Conservation (phyloP, 768 basidiomycete genomes). For the Tylopilus vinaceipallidus region DNA sequence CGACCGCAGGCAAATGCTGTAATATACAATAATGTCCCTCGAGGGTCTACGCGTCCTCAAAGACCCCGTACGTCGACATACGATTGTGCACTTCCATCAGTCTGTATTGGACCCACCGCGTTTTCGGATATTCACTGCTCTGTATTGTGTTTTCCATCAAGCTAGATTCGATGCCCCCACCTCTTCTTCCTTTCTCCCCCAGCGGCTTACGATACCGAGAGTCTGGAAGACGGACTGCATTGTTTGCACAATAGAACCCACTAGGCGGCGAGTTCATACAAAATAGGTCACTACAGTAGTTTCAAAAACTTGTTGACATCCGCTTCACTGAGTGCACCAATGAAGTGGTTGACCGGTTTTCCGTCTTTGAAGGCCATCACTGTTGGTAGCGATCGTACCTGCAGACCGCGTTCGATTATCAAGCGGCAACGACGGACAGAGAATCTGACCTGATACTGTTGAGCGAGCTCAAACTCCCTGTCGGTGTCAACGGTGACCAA, state of each 20-base stretch:
- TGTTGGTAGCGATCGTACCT: slow-evolving; percentile 79
- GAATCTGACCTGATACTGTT: slow-evolving; percentile 43
- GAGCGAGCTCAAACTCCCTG: slow-evolving; percentile 48
- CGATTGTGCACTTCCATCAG: slow-evolving; percentile 3
- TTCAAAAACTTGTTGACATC: slow-evolving; percentile 47
- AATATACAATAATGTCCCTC: slow-evolving; percentile 48
- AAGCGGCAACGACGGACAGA: neutral
- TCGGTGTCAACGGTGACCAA: slow-evolving; percentile 71
- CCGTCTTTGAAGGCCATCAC: slow-evolving; percentile 76
- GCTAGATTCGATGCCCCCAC: slow-evolving; percentile 4
- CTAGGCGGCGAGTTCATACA: neutral
- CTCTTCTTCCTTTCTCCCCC: neutral
- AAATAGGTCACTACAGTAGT: slow-evolving; percentile 26
- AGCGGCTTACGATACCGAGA: slow-evolving; percentile 12
- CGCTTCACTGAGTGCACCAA: slow-evolving; percentile 52
- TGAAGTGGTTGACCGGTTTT: slow-evolving; percentile 54
- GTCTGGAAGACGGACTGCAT: neutral
- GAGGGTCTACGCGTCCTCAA: neutral
- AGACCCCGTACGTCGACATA: neutral
- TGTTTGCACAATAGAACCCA: neutral
- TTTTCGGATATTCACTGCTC: slow-evolving; percentile 8
- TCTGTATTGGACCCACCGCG: slow-evolving; percentile 15
- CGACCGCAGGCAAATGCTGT: slow-evolving; percentile 53
- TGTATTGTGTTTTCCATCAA: slow-evolving; percentile 11
- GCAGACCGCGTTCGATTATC: neutral